These are phyloP conservation scores for Pseudogymnoascus sp. DNA, from an alignment of 2,329 filamentous ascomycete genomes.

Conservation along the genomic window DNA sequence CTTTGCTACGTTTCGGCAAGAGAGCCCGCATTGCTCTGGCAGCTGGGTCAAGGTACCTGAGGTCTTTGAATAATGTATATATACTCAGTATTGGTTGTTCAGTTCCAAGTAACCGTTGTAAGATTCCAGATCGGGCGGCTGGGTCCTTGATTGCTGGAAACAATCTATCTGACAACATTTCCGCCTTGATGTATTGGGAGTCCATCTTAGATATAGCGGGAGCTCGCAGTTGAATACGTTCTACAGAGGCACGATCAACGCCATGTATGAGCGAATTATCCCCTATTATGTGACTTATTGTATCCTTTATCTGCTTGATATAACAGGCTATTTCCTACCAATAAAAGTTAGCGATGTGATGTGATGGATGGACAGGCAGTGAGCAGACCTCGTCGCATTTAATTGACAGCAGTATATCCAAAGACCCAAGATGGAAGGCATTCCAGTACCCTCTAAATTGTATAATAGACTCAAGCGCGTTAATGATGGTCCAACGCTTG, in stretches of 20 bases:
- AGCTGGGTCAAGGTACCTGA: background rate
- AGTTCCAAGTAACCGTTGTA: background rate
- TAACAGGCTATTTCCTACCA: background rate
- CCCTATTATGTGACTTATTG: background rate
- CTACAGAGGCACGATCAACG: background rate
- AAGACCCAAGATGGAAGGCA: background rate
- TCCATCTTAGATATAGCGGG: background rate
- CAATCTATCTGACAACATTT: background rate
- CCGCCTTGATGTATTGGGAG: background rate
- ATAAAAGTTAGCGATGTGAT: background rate
- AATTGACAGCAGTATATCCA: background rate
- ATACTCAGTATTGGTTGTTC: background rate
- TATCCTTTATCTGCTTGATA: background rate
- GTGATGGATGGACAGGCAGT: background rate
- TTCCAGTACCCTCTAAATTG: background rate
- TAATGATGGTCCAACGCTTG: background rate
- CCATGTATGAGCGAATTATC: background rate
- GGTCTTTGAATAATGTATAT: background rate
- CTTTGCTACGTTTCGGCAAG: background rate
- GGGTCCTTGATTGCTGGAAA: background rate
- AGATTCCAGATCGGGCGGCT: background rate
- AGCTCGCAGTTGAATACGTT: background rate
- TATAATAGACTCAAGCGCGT: background rate
- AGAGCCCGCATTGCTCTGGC: background rate
- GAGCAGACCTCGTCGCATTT: background rate